Percentiles rank a stretch among this genome's conserved stretches.
Conservation (phyloP, 2,329 filamentous ascomycete species). For the Ophiostoma tasmaniense region DNA sequence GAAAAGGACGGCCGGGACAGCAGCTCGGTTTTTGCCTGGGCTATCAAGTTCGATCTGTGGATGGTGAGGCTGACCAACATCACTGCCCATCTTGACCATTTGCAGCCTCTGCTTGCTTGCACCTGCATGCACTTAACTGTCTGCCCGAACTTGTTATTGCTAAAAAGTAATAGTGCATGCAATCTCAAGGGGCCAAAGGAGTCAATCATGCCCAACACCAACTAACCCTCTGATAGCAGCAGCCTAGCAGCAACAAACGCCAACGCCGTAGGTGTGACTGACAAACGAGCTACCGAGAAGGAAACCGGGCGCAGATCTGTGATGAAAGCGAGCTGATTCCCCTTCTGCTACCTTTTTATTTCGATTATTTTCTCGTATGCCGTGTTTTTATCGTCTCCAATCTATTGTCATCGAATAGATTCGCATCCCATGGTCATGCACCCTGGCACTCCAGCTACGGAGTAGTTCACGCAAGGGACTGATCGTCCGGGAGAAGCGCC, state of each 20-base stretch:
- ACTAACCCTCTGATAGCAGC: neutral
- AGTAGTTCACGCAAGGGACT: constrained; percentile 1
- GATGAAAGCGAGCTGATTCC: neutral
- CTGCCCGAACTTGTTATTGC: neutral
- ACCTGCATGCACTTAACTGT: neutral
- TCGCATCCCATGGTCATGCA: neutral
- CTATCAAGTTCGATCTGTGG: neutral
- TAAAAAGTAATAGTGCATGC: neutral
- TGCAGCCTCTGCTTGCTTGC: neutral
- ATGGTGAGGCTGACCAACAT: neutral
- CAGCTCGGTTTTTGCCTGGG: neutral
- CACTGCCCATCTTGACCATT: neutral
- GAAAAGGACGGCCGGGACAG: neutral
- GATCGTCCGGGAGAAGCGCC: neutral
- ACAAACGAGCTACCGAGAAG: neutral
- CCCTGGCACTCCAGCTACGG: neutral
- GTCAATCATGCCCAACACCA: neutral
- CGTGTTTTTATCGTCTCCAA: neutral
- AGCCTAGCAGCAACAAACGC: neutral
- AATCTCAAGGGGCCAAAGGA: neutral
- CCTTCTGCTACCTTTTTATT: neutral
- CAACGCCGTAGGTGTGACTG: neutral
- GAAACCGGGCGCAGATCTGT: neutral
- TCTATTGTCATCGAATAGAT: neutral
- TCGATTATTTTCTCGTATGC: neutral